Conservation (phyloP, 1,284 basidiomycete genomes). For the Fomitopsis palustris region DNA sequence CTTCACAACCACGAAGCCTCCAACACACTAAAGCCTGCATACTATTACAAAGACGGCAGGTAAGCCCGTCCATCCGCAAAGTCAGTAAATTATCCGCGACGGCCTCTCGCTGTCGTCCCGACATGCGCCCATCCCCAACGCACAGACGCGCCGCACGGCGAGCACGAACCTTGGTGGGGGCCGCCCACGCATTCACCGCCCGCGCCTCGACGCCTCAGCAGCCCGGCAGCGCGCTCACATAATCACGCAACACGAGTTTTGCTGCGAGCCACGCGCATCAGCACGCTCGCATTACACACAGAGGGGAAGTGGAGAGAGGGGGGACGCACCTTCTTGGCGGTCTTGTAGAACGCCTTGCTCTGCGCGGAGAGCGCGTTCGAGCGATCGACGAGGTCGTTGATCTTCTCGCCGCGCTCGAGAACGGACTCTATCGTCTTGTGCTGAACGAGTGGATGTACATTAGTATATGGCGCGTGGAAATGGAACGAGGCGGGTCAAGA, state of each 20-base stretch:
- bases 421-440: constrained; percentile 99
- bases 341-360: constrained; percentile 90
- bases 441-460: constrained; percentile 35
- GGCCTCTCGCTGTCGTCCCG: too few relatives aligned
- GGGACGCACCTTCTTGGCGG: constrained; percentile 62
- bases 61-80: too few relatives aligned
- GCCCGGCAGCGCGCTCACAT: constrained; percentile 25
- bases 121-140: too few relatives aligned
- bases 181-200: too few relatives aligned
- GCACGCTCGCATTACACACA: background rate
- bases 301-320: background rate
- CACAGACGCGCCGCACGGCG: too few relatives aligned
- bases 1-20: too few relatives aligned
- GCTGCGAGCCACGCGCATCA: constrained; percentile 33
- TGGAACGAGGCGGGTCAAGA: too few relatives aligned
- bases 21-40: too few relatives aligned
- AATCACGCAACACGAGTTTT: constrained; percentile 66
- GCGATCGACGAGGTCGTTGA: constrained; percentile 95
- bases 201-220: too few relatives aligned
- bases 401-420: constrained; percentile 93
- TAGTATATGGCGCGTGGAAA: background rate
- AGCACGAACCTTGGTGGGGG: too few relatives aligned
- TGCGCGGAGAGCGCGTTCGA: constrained; percentile 89
- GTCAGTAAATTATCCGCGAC: too few relatives aligned
- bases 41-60: too few relatives aligned